phyloP scores from a whole-genome alignment of 345 rosid species.

The Viola odorata region DNA sequence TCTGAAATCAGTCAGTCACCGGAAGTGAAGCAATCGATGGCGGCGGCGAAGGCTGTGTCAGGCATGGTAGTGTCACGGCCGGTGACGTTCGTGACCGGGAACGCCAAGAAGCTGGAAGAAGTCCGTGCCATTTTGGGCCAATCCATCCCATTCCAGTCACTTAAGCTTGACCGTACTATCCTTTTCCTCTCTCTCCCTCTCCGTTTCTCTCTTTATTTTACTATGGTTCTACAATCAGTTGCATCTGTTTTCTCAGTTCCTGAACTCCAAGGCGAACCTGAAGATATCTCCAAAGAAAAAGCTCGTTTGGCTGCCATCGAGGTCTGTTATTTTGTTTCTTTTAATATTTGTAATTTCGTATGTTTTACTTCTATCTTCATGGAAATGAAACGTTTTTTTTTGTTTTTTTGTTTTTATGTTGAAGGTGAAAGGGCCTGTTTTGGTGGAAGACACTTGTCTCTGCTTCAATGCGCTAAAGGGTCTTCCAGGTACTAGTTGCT shows the following conservation, averaged over 20 bases:
- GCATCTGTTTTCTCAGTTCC: constrained; percentile 44
- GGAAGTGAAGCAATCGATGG: constrained; percentile 19
- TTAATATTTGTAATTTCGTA: neutral
- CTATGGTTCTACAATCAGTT: neutral
- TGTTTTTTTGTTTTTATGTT: constrained; percentile 6
- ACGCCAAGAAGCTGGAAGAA: constrained; percentile 92
- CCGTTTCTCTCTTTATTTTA: constrained; percentile 2
- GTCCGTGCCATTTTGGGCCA: constrained; percentile 80
- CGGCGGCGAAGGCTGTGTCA: constrained; percentile 40
- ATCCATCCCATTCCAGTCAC: constrained; percentile 76
- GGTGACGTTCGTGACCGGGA: constrained; percentile 93
- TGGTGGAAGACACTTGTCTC: constrained; percentile 95
- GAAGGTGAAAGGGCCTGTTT: constrained; percentile 86
- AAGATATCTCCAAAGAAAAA: constrained; percentile 76
- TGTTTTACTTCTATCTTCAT: neutral
- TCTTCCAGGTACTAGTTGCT: constrained; percentile 64
- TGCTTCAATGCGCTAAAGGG: constrained; percentile 94
- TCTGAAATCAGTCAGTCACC: neutral
- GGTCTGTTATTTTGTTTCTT: constrained; percentile 24
- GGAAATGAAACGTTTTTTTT: neutral
- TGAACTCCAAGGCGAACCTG: constrained; percentile 93
- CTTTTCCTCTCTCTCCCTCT: neutral
- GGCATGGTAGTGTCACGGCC: constrained; percentile 47
- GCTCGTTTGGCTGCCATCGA: constrained; percentile 86
- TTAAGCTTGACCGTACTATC: constrained; percentile 67